Percentiles rank a stretch among this genome's conserved stretches.
These are phyloP conservation scores for Helotiales sp. DNA, from an alignment of 2,329 filamentous ascomycete genomes.

Conservation along the genomic window DNA sequence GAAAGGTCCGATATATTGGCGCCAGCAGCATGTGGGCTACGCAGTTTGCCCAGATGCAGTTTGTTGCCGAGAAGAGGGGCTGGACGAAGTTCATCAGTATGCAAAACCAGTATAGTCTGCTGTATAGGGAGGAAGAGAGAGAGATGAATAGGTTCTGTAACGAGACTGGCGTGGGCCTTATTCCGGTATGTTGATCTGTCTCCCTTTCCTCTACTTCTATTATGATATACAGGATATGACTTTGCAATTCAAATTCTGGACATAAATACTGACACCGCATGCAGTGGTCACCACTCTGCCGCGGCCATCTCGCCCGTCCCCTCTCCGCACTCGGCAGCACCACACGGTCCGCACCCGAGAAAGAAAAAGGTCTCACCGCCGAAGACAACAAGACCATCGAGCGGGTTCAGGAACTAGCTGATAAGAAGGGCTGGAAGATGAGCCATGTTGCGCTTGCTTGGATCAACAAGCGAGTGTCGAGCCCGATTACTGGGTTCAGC, in stretches of 20 bases:
- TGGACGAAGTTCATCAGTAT: conserved; percentile 63
- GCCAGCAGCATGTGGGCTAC: conserved; percentile 55
- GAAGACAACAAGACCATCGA: conserved; percentile 57
- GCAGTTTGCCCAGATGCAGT: conserved; percentile 56
- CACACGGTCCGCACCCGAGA: conserved; percentile 21
- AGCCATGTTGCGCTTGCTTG: conserved; percentile 62
- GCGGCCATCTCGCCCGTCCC: conserved; percentile 44
- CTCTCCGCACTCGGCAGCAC: conserved; percentile 34
- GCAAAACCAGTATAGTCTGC: conserved; percentile 60
- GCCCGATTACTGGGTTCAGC: conserved; percentile 58
- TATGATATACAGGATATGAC: not conserved
- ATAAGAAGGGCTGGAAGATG: conserved; percentile 62
- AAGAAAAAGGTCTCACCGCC: conserved; percentile 46
- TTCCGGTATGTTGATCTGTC: conserved; percentile 38
- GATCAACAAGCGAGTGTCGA: conserved; percentile 51
- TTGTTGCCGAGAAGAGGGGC: conserved; percentile 55
- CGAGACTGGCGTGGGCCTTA: conserved; percentile 50
- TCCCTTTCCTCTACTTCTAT: not conserved
- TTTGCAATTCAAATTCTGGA: not conserved
- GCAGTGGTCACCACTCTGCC: conserved; percentile 44
- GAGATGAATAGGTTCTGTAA: conserved; percentile 52
- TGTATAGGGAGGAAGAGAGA: conserved; percentile 62
- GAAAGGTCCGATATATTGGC: conserved; percentile 62
- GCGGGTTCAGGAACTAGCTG: conserved; percentile 60
- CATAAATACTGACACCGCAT: not conserved